Conservation (phyloP, 2,329 filamentous ascomycete genomes). For the Aspergillus awamori region DNA sequence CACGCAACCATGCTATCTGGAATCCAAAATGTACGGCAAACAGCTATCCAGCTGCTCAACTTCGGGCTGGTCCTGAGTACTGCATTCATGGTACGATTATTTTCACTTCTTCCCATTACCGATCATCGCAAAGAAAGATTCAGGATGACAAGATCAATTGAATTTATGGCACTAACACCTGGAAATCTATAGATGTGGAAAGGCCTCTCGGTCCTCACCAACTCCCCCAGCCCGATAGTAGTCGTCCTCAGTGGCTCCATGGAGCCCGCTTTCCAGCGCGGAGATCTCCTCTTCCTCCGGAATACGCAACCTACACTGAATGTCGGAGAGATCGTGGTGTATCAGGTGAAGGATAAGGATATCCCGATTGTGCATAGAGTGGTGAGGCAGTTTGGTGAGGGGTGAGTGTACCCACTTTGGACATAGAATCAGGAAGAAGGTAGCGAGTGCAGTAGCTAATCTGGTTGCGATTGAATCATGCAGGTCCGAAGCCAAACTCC, state of each 20-base stretch:
- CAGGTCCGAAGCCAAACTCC: slow-evolving; percentile 57
- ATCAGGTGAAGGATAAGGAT: slow-evolving; percentile 88
- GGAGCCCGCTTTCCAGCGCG: slow-evolving; percentile 68
- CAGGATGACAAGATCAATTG: background rate
- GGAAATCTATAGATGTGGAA: slow-evolving; percentile 66
- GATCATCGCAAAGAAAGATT: background rate
- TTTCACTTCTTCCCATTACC: too few relatives aligned
- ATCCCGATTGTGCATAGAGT: slow-evolving; percentile 97
- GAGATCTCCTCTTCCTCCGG: slow-evolving; percentile 67
- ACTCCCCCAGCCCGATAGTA: slow-evolving; percentile 71
- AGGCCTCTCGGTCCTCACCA: slow-evolving; percentile 75
- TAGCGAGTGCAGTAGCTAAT: background rate
- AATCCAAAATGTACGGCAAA: slow-evolving; percentile 73
- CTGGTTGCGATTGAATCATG: background rate
- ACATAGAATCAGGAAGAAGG: background rate
- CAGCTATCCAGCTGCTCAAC: slow-evolving; percentile 80
- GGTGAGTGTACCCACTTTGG: slow-evolving; percentile 23
- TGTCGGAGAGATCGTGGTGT: slow-evolving; percentile 74
- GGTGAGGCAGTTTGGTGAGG: slow-evolving; percentile 67
- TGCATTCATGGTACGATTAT: slow-evolving; percentile 73
- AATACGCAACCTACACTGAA: slow-evolving; percentile 64
- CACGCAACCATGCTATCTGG: slow-evolving; percentile 62
- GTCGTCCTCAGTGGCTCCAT: slow-evolving; percentile 66
- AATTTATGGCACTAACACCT: background rate
- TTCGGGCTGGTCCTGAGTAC: slow-evolving; percentile 88